phyloP scores from a whole-genome alignment of 208 protist genomes.

The Porcisia deanei region DNA sequence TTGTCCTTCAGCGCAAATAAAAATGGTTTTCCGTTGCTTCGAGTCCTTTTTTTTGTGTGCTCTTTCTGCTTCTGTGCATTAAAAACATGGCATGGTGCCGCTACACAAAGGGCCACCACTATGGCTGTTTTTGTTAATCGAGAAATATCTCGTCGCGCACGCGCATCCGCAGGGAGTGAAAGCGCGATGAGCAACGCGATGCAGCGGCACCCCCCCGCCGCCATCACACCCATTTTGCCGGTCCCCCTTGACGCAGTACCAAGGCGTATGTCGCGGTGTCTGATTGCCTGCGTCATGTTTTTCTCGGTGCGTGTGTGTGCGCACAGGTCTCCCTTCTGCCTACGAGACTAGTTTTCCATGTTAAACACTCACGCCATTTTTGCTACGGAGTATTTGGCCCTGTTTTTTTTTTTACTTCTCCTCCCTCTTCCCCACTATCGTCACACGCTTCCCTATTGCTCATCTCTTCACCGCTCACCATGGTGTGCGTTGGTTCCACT shows the following conservation, averaged over 20 bases:
- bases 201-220: neutral
- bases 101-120: neutral
- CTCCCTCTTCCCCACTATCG: no score
- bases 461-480: no score
- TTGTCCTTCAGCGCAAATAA: neutral
- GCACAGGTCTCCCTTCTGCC: no score
- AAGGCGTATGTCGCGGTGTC: neutral
- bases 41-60: neutral
- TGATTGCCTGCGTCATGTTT: neutral
- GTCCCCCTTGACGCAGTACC: neutral
- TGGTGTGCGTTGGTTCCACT: neutral
- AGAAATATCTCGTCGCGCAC: neutral
- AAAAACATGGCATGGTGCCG: neutral
- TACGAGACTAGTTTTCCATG: neutral
- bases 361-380: neutral
- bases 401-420: neutral
- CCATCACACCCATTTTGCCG: neutral
- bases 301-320: neutral
- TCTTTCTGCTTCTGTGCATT: neutral
- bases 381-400: neutral
- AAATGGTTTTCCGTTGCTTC: neutral
- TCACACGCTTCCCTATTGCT: neutral
- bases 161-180: neutral
- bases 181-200: neutral
- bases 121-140: neutral